Conservation (phyloP, 495 filamentous ascomycete genomes). For the Podospora appendiculata region DNA sequence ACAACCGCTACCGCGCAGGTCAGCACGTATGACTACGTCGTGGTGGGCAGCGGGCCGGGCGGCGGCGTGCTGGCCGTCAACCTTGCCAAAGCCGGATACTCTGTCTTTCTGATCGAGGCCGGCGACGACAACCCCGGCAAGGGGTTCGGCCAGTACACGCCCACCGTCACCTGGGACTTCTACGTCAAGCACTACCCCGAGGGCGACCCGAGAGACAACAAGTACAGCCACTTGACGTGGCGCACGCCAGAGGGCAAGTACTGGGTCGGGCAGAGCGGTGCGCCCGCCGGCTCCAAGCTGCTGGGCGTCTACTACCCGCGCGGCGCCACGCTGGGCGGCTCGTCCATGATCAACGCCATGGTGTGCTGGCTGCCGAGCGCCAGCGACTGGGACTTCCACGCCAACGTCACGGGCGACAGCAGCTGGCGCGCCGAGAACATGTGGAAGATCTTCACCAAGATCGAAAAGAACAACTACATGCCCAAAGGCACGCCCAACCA, state of each 20-base stretch:
- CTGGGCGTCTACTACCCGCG: slow-evolving; percentile 30
- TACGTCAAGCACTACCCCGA: slow-evolving; percentile 30
- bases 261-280: slow-evolving; percentile 26
- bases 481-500: slow-evolving; percentile 15
- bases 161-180: slow-evolving; percentile 31
- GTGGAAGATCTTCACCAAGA: slow-evolving; percentile 24
- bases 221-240: slow-evolving; percentile 30
- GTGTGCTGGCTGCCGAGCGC: slow-evolving; percentile 24
- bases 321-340: slow-evolving; percentile 26
- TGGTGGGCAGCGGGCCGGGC: slow-evolving; percentile 41
- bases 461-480: slow-evolving; percentile 30
- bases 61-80: slow-evolving; percentile 49
- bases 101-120: slow-evolving; percentile 49
- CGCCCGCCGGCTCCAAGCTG: slow-evolving; percentile 21
- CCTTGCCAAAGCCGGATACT: slow-evolving; percentile 49
- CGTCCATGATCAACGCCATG: slow-evolving; percentile 32
- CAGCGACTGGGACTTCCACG: slow-evolving; percentile 27
- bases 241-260: slow-evolving; percentile 21
- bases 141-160: slow-evolving; percentile 22
- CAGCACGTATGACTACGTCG: slow-evolving; percentile 28
- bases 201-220: slow-evolving; percentile 19
- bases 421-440: slow-evolving; percentile 29
- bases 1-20: slow-evolving; percentile 1
- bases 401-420: slow-evolving; percentile 25
- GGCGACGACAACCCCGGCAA: slow-evolving; percentile 38